Conservation (phyloP, 2,329 filamentous ascomycete genomes). For the Aspergillus fructus region DNA sequence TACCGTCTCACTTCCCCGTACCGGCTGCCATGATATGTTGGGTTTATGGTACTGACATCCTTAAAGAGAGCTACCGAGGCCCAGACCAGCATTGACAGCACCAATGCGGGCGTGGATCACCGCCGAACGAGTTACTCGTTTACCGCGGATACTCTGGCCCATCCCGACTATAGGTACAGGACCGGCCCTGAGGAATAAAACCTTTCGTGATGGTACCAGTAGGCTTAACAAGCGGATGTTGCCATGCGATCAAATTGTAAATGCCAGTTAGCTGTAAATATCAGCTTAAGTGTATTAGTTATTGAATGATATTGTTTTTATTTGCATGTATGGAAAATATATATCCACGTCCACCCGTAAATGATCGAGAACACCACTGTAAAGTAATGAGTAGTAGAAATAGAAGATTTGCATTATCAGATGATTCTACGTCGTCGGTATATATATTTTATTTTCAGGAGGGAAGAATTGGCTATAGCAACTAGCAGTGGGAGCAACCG, state of each 20-base stretch:
- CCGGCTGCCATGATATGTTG: too few species aligned
- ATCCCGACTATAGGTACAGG: slow-evolving; percentile 1
- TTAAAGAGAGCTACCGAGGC: neutral
- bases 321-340: neutral
- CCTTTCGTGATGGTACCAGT: neutral
- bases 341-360: neutral
- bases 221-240: neutral
- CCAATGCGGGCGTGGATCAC: slow-evolving; percentile 7
- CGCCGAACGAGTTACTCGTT: slow-evolving; percentile 6
- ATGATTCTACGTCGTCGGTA: too few species aligned
- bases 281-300: too few species aligned
- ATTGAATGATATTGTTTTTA: neutral
- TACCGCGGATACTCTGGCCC: slow-evolving; percentile 5
- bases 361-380: neutral
- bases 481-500: too few species aligned
- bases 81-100: slow-evolving; percentile 7
- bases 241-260: neutral
- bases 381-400: too few species aligned
- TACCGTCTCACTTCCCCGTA: too few species aligned
- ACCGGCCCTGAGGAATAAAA: slow-evolving; percentile 3
- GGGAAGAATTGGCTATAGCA: too few species aligned
- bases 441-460: too few species aligned
- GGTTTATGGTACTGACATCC: too few species aligned
- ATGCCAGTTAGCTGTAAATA: neutral
- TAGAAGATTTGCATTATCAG: too few species aligned